Evolutionary conservation across 169 alveolate species (phyloP), one percentile per base, ranked within the genome.

Genomic region (Eimeria praecox): DNA sequence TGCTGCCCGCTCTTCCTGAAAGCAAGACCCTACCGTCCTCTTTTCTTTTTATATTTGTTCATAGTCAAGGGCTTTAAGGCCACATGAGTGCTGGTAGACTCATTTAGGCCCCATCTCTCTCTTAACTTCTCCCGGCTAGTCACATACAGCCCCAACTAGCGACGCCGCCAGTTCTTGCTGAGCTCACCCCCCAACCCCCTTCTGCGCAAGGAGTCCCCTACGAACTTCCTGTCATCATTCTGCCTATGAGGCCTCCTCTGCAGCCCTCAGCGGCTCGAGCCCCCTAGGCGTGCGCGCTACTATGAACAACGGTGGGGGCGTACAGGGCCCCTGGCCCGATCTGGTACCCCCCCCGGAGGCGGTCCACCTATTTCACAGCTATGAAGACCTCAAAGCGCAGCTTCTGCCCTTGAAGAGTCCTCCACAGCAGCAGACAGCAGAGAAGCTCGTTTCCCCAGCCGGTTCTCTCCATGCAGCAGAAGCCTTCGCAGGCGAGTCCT

Each of bases 291-390:
- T 30, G 35, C 2, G 9, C 8, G 69, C 62, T 66, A 56, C 66
- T 35, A 59, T 35, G 80, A 35, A 59, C 92, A 33, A 38, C 54
- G 44, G 16, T 22, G 87, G 40, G 30, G 62, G 54, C 56, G n/a
- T 86, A 3, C n/a, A 20, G 42, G 66, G 82, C 40, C 82, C 92
- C 77, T 86, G 92, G 92, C 92, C 92, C 30, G 92, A 86, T 62
- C 40, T 86, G 80, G 78, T 80, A 42, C 92, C 92, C n/a, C 92
- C 92, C 2, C 92, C 56, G 14, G 80, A 86, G 78, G 92, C 92
- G 33, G 78, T 86, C 20, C 92, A 86, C 62, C 78, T 86, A 1
- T 54, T 44, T 42, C 92, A 86, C n/a, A 86, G 92, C 44, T 86
- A 86, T 22, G 92, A 86, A 24, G 42, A 66, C 62, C 92, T 86